Evolutionary conservation across 176 grass and related monocot genomes (phyloP).

Genomic region (Zoysia japonica): DNA sequence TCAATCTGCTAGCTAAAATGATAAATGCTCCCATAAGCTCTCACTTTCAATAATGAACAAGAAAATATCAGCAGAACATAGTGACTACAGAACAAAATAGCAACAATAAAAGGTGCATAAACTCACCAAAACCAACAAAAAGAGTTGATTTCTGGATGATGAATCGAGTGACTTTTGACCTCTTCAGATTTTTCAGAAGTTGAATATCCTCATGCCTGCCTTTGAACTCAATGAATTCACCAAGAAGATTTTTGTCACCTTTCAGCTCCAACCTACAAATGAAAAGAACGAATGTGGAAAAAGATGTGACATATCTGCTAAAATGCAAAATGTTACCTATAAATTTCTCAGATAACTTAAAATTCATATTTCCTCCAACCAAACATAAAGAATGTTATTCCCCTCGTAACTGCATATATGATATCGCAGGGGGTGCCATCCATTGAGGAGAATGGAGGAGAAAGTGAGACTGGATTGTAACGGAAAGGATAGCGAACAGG

Average conservation of each 20-base stretch:
- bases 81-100: conserved; percentile 5
- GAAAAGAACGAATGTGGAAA: not conserved
- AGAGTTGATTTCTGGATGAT: conserved; percentile 82
- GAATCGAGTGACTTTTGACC: conserved; percentile 82
- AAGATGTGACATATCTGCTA: not conserved
- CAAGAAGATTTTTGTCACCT: conserved; percentile 75
- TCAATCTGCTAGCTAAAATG: conserved; percentile 17
- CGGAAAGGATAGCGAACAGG: no score
- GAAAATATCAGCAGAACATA: conserved; percentile 8
- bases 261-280: conserved; percentile 77
- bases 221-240: conserved; percentile 97
- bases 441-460: no score
- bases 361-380: not conserved
- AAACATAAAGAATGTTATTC: not conserved
- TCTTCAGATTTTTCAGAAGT: conserved; percentile 78
- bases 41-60: not conserved
- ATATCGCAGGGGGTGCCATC: not conserved
- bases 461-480: no score
- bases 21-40: not conserved
- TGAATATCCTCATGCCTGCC: conserved; percentile 76
- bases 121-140: conserved; percentile 70
- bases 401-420: not conserved
- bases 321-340: conserved; percentile 11
- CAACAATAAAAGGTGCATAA: not conserved
- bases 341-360: not conserved